Base-by-base conservation (phyloP, 2,329 filamentous ascomycete species). In the Sarocladiaceae sp. region DNA sequence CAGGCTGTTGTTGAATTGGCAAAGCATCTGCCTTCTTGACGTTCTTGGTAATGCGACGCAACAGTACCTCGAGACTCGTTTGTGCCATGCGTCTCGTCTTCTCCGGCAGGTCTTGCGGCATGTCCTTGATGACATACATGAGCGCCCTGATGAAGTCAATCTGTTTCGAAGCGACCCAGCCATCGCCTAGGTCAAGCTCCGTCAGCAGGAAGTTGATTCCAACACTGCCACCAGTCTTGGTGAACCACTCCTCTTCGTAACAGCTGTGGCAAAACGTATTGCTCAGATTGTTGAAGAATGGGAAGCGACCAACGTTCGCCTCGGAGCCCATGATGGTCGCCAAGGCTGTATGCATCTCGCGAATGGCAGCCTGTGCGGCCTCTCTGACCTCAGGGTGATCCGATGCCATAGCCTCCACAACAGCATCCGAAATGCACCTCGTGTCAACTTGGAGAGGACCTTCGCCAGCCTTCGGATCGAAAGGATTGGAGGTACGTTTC, bases 231-330 rank as follows among this genome's bases (percentile, higher is more conserved):
- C 91, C 93, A 29, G 89, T 86, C 65, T 99, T 98, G 43, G 90
- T 90, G 58, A 95, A 98, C 93, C 94, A 99, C 56, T 98, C 93
- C 61, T 98, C 91, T 55, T 93, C 89, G 55, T 96, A 90, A 61
- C 93, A 98, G 51, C 88, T 89, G 60, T 98, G 93, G 54, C 88
- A 93, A 60, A 97, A 95, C 1, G 82, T 83, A 48, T 81, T 85
- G 31, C 85, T 83, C 5, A 98, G 72, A 55, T 91, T 83, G 47
- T 75, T 76, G 66, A 98, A 98, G 64, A 98, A 88, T 1, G 84
- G 80, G 7, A 98, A 73, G 45, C 81, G 82, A 26, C 86, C 80
- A 24, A 90, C 82, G 44, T 85, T 77, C 18, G 74, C 76, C 31
- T 82, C 70, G 1, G 79, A 80, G 3, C 90, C 90, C 51, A 97